Conservation (phyloP, 2,329 filamentous ascomycete species). For the Helminthosporium solani region DNA sequence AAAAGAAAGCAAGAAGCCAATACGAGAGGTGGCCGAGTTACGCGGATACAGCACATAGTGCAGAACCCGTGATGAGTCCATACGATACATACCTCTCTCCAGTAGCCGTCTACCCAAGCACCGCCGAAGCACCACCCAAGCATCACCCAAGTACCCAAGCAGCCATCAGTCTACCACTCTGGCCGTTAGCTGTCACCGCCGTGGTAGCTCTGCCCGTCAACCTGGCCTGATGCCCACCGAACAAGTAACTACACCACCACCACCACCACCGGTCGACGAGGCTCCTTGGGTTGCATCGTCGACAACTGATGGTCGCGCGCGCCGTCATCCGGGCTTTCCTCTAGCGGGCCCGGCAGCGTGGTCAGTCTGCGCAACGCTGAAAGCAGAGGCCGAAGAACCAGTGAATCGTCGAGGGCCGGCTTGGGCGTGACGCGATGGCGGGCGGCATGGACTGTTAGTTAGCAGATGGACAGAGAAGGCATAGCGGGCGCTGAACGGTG, state of each 20-base stretch:
- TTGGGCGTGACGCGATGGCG: slow-evolving; percentile 5
- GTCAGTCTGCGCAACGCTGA: slow-evolving; percentile 41
- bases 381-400: slow-evolving; percentile 27
- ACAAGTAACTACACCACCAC: too few relatives aligned
- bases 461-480: slow-evolving; percentile 11
- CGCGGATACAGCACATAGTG: too few relatives aligned
- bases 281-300: slow-evolving; percentile 5
- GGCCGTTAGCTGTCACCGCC: slow-evolving; percentile 41
- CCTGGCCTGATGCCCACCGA: too few relatives aligned
- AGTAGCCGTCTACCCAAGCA: too few relatives aligned
- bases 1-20: neutral
- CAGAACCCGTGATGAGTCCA: too few relatives aligned
- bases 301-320: slow-evolving; percentile 15
- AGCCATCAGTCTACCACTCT: neutral
- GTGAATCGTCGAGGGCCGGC: slow-evolving; percentile 11
- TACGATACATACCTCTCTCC: too few relatives aligned
- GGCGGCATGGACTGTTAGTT: slow-evolving; percentile 1
- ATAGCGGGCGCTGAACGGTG: slow-evolving; percentile 11
- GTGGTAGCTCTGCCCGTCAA: neutral
- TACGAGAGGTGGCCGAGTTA: neutral
- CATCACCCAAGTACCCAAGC: too few relatives aligned
- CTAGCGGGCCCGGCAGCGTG: slow-evolving; percentile 30
- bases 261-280: slow-evolving; percentile 6
- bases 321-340: slow-evolving; percentile 36
- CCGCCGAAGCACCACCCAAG: too few relatives aligned